Percentiles rank a stretch among this genome's conserved stretches.
Conservation (phyloP, 2,329 filamentous ascomycete genomes). For the Bipolaris zeicola region DNA sequence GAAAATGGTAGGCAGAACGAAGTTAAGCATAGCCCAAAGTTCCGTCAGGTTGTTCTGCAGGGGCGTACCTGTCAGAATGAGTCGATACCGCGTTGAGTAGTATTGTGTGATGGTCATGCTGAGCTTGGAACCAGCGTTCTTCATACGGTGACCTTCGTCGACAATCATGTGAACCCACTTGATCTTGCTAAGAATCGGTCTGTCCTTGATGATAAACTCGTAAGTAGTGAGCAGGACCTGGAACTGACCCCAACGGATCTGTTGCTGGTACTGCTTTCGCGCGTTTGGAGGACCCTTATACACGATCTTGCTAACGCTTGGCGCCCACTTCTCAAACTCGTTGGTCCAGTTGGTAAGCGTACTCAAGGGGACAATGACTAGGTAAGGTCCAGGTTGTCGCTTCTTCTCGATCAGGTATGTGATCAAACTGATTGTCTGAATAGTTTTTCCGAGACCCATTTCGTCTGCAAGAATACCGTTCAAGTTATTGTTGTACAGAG, state of each 20-base stretch:
- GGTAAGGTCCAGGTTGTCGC: slow-evolving; percentile 85
- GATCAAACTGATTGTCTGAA: slow-evolving; percentile 97
- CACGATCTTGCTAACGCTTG: slow-evolving; percentile 81
- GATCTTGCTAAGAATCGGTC: slow-evolving; percentile 93
- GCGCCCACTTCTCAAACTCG: slow-evolving; percentile 99
- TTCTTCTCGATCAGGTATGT: slow-evolving; percentile 98
- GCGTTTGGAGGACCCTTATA: slow-evolving; percentile 94
- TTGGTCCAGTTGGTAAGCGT: slow-evolving; percentile 98
- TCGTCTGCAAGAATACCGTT: slow-evolving; percentile 98
- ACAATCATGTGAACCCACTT: slow-evolving; percentile 99
- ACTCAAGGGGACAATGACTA: slow-evolving; percentile 96
- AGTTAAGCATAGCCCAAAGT: slow-evolving; percentile 97
- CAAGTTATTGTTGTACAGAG: slow-evolving; percentile 98
- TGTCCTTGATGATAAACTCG: slow-evolving; percentile 99
- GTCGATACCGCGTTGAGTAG: slow-evolving; percentile 90
- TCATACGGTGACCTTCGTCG: slow-evolving; percentile 99
- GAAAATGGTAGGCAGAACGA: slow-evolving; percentile 97
- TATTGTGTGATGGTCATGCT: slow-evolving; percentile 94
- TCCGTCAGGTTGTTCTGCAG: slow-evolving; percentile 96
- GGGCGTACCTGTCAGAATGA: slow-evolving; percentile 96
- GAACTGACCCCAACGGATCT: slow-evolving; percentile 92
- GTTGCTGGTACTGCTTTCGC: slow-evolving; percentile 88
- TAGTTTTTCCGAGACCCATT: slow-evolving; percentile 99
- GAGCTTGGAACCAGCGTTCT: slow-evolving; percentile 95
- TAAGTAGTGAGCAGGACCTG: slow-evolving; percentile 97